phyloP scores from a whole-genome alignment of 2,329 filamentous ascomycete genomes.

The Aspergillus awamori region DNA sequence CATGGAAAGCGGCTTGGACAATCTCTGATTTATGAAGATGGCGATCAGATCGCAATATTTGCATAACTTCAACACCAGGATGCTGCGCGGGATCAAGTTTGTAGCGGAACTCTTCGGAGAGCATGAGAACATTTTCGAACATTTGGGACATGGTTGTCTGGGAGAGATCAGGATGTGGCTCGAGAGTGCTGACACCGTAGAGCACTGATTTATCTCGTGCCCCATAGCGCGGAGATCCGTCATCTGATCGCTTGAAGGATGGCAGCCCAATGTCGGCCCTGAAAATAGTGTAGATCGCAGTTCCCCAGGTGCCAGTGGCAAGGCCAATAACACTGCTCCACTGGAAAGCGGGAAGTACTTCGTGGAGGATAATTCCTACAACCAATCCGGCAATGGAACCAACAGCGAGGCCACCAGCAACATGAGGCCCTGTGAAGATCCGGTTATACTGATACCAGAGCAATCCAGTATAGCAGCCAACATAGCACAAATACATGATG shows the following conservation, averaged over 20 bases:
- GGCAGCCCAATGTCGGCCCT: slow-evolving; percentile 53
- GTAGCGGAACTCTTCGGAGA: slow-evolving; percentile 44
- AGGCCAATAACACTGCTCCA: slow-evolving; percentile 55
- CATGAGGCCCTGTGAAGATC: slow-evolving; percentile 54
- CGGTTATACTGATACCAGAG: slow-evolving; percentile 57
- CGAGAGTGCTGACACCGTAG: slow-evolving; percentile 30
- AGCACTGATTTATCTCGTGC: not conserved
- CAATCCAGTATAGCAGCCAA: slow-evolving; percentile 54
- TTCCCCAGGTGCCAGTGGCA: slow-evolving; percentile 53
- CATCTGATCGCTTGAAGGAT: slow-evolving; percentile 10
- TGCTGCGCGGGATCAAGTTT: slow-evolving; percentile 43
- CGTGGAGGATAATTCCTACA: slow-evolving; percentile 49
- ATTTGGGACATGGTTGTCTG: slow-evolving; percentile 13
- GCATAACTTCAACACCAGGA: slow-evolving; percentile 49
- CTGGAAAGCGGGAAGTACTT: slow-evolving; percentile 40
- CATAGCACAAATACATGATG: slow-evolving; percentile 54
- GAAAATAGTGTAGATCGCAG: slow-evolving; percentile 52
- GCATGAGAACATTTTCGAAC: slow-evolving; percentile 26
- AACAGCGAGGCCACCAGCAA: slow-evolving; percentile 32
- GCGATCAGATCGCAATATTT: slow-evolving; percentile 41
- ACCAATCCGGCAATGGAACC: slow-evolving; percentile 48
- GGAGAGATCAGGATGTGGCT: slow-evolving; percentile 18
- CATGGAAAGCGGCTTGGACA: slow-evolving; percentile 49
- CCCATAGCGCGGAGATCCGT: not conserved
- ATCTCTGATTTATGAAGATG: slow-evolving; percentile 22